These are phyloP conservation scores for Coemansia sp. DNA, from an alignment of 192 early-diverging fungal genomes.

Conservation along the genomic window DNA sequence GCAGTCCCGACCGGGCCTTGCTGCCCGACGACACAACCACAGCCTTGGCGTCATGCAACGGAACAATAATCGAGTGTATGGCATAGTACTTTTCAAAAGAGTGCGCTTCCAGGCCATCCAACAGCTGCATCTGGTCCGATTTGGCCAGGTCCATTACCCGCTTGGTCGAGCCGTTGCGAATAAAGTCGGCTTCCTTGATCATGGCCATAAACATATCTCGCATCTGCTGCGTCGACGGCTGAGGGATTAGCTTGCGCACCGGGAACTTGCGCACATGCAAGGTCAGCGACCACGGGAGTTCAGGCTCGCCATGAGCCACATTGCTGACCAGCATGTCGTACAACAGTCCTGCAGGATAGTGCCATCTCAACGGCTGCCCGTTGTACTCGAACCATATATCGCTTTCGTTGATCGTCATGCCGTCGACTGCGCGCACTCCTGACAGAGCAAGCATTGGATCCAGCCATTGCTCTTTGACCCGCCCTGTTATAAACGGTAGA, in stretches of 20 bases:
- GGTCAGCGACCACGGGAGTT: slow-evolving; percentile 75
- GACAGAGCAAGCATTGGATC: slow-evolving; percentile 43
- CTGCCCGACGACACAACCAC: neutral
- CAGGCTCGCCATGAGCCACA: slow-evolving; percentile 12
- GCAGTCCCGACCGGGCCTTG: slow-evolving; percentile 7
- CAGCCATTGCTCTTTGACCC: slow-evolving; percentile 46
- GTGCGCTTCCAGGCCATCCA: slow-evolving; percentile 63
- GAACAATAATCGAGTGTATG: slow-evolving; percentile 35
- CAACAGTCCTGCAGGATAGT: slow-evolving; percentile 84
- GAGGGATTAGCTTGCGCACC: slow-evolving; percentile 57
- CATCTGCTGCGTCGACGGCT: slow-evolving; percentile 57
- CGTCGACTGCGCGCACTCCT: slow-evolving; percentile 4
- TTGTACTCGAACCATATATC: slow-evolving; percentile 76
- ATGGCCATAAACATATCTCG: slow-evolving; percentile 85
- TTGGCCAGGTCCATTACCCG: slow-evolving; percentile 84
- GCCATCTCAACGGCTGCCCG: slow-evolving; percentile 78
- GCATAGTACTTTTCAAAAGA: slow-evolving; percentile 51
- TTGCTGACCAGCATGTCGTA: slow-evolving; percentile 62
- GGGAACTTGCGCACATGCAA: slow-evolving; percentile 79
- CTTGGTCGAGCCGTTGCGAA: slow-evolving; percentile 80
- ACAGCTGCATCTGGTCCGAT: slow-evolving; percentile 76
- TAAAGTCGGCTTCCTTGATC: slow-evolving; percentile 86
- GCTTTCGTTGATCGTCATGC: slow-evolving; percentile 23
- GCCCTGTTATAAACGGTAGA: slow-evolving; percentile 26
- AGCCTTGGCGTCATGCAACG: slow-evolving; percentile 1